These are phyloP conservation scores for Ogataea nitratoaversa DNA, from an alignment of 805 yeast species.

Conservation along the genomic window DNA sequence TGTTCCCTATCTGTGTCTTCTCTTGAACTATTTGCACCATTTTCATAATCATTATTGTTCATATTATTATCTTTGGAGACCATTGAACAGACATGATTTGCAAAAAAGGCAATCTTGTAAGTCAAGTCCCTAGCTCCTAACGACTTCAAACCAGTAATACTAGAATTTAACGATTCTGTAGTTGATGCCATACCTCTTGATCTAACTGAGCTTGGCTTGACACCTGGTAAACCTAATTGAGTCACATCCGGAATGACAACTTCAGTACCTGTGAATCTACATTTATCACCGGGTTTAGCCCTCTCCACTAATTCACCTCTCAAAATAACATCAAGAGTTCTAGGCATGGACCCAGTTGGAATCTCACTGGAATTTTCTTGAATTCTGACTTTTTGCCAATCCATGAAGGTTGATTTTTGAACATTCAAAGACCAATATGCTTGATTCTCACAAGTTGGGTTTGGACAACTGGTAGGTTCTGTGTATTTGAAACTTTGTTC, in stretches of 20 bases:
- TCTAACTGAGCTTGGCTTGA: constrained; percentile 77
- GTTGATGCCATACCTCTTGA: constrained; percentile 48
- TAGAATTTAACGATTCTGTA: constrained; percentile 69
- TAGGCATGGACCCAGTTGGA: constrained; percentile 98
- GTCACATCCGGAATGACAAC: constrained; percentile 93
- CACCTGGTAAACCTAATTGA: constrained; percentile 92
- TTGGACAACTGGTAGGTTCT: constrained; percentile 90
- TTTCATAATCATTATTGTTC: constrained; percentile 23
- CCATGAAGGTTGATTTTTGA: constrained; percentile 79
- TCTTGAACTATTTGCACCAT: constrained; percentile 8
- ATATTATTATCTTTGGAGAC: constrained; percentile 34
- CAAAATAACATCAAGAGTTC: constrained; percentile 87
- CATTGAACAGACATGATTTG: constrained; percentile 80
- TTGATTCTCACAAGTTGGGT: constrained; percentile 83
- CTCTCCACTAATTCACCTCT: constrained; percentile 93
- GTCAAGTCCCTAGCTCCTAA: constrained; percentile 95
- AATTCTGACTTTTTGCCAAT: constrained; percentile 94
- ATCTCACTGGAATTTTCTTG: constrained; percentile 96
- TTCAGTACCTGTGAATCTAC: constrained; percentile 90
- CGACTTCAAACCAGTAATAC: constrained; percentile 83
- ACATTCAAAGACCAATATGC: constrained; percentile 81
- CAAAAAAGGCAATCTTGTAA: constrained; percentile 84
- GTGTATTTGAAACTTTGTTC: constrained; percentile 93
- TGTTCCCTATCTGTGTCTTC: constrained; percentile 65
- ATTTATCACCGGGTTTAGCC: constrained; percentile 96